A percentile compares a stretch with the other conserved stretches of the same genome.
phyloP scores from a whole-genome alignment of 106 monocot genomes.

The Iris macrosiphon region DNA sequence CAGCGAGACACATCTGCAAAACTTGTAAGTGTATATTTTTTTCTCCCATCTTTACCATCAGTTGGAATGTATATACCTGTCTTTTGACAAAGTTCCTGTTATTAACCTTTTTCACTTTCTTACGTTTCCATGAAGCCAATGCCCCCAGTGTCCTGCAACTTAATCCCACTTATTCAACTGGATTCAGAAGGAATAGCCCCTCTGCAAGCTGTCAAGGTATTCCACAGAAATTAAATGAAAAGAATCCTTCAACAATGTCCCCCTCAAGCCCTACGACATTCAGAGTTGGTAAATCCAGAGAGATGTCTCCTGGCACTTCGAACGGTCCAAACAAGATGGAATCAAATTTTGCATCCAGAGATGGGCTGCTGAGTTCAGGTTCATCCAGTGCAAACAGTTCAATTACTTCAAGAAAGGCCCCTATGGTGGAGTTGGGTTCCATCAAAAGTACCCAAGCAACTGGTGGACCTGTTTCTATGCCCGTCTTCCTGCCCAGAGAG shows the following conservation, averaged over 20 bases:
- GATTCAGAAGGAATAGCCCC: conserved; percentile 22
- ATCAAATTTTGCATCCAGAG: conserved; percentile 22
- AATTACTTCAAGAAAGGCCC: conserved; percentile 29
- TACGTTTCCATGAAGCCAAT: conserved; percentile 28
- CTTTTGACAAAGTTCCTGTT: not conserved
- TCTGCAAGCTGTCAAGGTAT: conserved; percentile 4
- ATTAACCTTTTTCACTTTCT: conserved; percentile 9
- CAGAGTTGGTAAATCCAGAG: conserved; percentile 18
- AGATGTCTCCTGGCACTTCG: conserved; percentile 15
- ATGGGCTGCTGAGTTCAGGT: conserved; percentile 7
- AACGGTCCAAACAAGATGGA: conserved; percentile 11
- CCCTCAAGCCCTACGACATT: conserved; percentile 20
- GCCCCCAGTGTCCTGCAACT: conserved; percentile 17
- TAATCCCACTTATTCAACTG: conserved; percentile 18
- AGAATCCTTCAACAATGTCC: conserved; percentile 27
- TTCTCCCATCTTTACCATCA: not conserved
- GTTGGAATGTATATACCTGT: not conserved
- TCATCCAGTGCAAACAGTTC: conserved; percentile 18
- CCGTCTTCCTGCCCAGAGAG: conserved; percentile 53
- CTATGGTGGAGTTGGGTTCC: conserved; percentile 7
- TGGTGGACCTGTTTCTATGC: conserved; percentile 26
- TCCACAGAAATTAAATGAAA: conserved; percentile 29
- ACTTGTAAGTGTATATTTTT: conserved; percentile 27
- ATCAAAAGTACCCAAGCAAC: conserved; percentile 20
- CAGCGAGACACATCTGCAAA: conserved; percentile 9